Evolutionary conservation across 129 eudicot genomes (phyloP).

Genomic region (sunflower (Helianthus annuus)): HanXRQr2.0-SUNRISE NC_035447.2:70066333-70066832

Average conservation of each 20-base stretch:
- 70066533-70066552: not conserved
- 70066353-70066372: too few relatives aligned
- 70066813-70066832: constrained; percentile 14
- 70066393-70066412: too few relatives aligned
- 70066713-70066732: constrained; percentile 82
- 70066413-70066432: too few relatives aligned
- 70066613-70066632: constrained; percentile 83
- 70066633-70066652: constrained; percentile 90
- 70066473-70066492: too few relatives aligned
- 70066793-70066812: constrained; percentile 9
- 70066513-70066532: not conserved
- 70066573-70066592: constrained; percentile 49
- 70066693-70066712: constrained; percentile 88
- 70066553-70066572: constrained; percentile 3
- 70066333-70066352: too few relatives aligned
- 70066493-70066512: too few relatives aligned
- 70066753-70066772: constrained; percentile 74
- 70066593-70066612: constrained; percentile 84
- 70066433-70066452: too few relatives aligned
- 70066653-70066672: constrained; percentile 88
- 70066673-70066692: constrained; percentile 89
- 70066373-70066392: too few relatives aligned
- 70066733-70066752: constrained; percentile 62
- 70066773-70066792: constrained; percentile 30
- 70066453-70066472: too few relatives aligned